A percentile compares a stretch with the other conserved stretches of the same genome.
Evolutionary conservation across 2,329 filamentous ascomycete species (phyloP).

Genomic region (Stachybotrys chartarum): DNA sequence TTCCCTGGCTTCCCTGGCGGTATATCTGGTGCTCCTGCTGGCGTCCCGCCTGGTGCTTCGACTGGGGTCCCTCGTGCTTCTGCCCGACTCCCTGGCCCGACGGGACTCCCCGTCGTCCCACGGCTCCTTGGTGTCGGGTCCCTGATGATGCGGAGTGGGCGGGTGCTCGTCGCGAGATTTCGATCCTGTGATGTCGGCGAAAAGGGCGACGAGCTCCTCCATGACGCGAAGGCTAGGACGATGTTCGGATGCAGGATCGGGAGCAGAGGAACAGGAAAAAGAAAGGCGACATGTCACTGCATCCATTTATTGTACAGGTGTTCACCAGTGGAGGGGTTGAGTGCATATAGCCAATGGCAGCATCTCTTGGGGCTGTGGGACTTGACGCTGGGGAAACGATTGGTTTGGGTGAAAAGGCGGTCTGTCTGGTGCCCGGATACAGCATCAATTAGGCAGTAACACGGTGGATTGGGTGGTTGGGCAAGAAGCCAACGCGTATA

Average conservation of each 20-base stretch:
- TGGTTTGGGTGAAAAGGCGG: neutral
- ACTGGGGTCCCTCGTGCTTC: neutral
- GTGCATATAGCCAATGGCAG: neutral
- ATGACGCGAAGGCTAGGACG: neutral
- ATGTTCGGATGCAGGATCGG: neutral
- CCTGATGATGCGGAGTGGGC: neutral
- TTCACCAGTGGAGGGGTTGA: neutral
- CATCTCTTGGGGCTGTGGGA: neutral
- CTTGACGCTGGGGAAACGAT: neutral
- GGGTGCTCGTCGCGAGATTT: neutral
- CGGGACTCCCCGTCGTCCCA: neutral
- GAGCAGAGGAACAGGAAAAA: neutral
- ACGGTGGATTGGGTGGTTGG: neutral
- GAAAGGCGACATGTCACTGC: neutral
- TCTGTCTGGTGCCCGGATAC: neutral
- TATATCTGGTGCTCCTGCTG: neutral
- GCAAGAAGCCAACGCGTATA: neutral
- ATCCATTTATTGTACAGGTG: neutral
- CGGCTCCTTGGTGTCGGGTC: neutral
- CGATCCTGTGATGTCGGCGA: constrained; percentile 1
- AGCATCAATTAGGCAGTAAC: constrained; percentile 1
- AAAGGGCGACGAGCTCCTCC: constrained; percentile 2
- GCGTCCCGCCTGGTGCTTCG: neutral
- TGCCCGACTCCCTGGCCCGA: neutral
- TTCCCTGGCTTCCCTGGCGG: neutral